phyloP scores from a whole-genome alignment of 306 rosid genomes.

The Prunus padus region DNA sequence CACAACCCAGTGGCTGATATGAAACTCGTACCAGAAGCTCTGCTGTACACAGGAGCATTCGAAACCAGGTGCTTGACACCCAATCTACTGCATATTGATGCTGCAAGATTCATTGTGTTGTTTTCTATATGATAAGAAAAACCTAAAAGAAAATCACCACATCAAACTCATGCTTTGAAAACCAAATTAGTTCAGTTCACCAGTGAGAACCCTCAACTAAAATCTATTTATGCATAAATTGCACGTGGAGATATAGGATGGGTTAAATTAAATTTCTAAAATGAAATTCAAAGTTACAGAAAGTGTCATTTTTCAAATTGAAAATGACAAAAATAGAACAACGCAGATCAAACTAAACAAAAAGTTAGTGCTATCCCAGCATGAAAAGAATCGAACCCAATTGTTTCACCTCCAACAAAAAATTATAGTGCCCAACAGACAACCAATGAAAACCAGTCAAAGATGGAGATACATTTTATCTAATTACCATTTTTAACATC shows the following conservation, averaged over 20 bases:
- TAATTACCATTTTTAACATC: background rate
- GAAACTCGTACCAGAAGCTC: constrained; percentile 50
- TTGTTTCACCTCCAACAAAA: background rate
- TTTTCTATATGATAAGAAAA: background rate
- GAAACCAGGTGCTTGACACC: constrained; percentile 59
- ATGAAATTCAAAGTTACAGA: too few species aligned
- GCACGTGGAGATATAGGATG: background rate
- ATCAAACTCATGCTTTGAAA: background rate
- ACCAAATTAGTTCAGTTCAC: background rate
- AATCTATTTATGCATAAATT: background rate
- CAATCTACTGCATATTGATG: constrained; percentile 62
- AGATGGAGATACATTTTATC: background rate
- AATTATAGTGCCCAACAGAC: background rate
- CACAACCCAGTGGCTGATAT: constrained; percentile 9
- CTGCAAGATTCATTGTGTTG: constrained; percentile 51
- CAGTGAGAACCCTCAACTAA: background rate
- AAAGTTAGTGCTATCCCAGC: background rate
- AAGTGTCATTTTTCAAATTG: too few species aligned
- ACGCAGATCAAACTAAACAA: too few species aligned
- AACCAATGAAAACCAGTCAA: background rate
- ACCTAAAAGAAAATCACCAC: constrained; percentile 23
- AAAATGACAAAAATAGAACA: too few species aligned
- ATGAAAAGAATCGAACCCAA: background rate
- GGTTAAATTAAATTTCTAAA: too few species aligned
- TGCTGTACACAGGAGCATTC: constrained; percentile 55